Conservation (phyloP, 805 yeast species). For the Hanseniaspora osmophila region DNA sequence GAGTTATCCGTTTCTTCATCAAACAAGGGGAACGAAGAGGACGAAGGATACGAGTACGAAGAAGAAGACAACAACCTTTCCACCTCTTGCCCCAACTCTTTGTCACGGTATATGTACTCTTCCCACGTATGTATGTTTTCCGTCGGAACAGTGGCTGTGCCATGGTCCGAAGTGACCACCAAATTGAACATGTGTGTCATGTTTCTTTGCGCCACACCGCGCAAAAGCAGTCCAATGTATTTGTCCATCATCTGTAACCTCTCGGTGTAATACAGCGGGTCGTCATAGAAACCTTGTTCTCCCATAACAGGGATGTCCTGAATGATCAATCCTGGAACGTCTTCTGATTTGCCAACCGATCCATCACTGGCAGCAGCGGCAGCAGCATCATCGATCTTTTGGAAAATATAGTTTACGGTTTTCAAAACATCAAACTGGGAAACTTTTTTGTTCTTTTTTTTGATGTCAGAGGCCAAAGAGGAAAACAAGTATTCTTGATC, state of each 20-base stretch:
- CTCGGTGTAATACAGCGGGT: constrained; percentile 1
- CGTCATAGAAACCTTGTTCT: constrained; percentile 17
- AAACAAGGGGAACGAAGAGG: no score
- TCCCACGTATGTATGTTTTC: neutral
- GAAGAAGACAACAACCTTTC: neutral
- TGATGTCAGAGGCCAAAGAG: neutral
- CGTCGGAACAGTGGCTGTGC: constrained; percentile 79
- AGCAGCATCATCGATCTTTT: constrained; percentile 45
- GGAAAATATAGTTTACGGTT: constrained; percentile 44
- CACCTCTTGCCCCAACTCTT: neutral
- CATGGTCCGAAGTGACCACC: constrained; percentile 77
- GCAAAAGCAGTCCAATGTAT: constrained; percentile 37
- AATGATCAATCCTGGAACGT: constrained; percentile 62
- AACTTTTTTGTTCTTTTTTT: neutral
- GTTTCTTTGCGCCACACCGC: constrained; percentile 39
- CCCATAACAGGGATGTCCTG: constrained; percentile 75
- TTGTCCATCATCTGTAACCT: constrained; percentile 53
- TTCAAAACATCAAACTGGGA: constrained; percentile 24
- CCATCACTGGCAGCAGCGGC: constrained; percentile 22
- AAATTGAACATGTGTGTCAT: constrained; percentile 55
- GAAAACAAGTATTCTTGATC: no score
- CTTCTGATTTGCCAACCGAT: neutral
- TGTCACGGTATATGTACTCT: neutral
- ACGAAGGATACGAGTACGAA: neutral
- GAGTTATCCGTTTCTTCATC: neutral